These are phyloP conservation scores for Pelargonium fulgidum DNA, from an alignment of 441 rosid species.

Conservation along the genomic window DNA sequence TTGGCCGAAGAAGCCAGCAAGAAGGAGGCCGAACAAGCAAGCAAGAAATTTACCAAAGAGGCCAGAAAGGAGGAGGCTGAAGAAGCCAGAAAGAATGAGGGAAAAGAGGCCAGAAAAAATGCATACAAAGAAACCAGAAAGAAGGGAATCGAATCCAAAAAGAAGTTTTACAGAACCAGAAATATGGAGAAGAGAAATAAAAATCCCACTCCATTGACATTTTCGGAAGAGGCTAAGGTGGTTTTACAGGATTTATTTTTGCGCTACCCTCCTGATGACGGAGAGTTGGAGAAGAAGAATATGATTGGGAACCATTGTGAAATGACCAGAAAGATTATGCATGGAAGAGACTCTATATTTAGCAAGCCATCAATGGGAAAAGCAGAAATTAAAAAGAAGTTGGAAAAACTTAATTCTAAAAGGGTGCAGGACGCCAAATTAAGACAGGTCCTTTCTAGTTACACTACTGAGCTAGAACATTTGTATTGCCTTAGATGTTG, in stretches of 20 bases:
- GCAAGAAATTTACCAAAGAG: too few species aligned
- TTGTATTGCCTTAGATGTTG: background rate
- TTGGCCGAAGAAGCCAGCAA: too few species aligned
- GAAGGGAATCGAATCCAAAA: background rate
- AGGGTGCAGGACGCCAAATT: background rate
- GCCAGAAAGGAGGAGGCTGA: too few species aligned
- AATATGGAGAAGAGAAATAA: background rate
- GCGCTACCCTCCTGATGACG: background rate
- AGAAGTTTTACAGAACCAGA: background rate
- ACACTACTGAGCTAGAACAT: background rate
- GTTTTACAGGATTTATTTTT: conserved; percentile 1
- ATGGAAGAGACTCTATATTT: background rate
- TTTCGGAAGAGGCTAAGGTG: background rate
- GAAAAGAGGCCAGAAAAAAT: too few species aligned
- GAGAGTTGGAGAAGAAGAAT: background rate
- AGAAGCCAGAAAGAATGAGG: too few species aligned
- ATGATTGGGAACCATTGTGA: background rate
- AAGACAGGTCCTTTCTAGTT: background rate
- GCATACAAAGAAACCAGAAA: background rate
- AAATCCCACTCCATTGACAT: background rate
- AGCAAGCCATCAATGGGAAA: background rate
- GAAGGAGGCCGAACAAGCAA: too few species aligned
- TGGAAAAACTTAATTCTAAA: background rate
- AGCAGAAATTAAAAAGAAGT: background rate
- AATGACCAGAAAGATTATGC: background rate